Conservation (phyloP, 768 basidiomycete genomes). For the Chalciporus chontae region DNA sequence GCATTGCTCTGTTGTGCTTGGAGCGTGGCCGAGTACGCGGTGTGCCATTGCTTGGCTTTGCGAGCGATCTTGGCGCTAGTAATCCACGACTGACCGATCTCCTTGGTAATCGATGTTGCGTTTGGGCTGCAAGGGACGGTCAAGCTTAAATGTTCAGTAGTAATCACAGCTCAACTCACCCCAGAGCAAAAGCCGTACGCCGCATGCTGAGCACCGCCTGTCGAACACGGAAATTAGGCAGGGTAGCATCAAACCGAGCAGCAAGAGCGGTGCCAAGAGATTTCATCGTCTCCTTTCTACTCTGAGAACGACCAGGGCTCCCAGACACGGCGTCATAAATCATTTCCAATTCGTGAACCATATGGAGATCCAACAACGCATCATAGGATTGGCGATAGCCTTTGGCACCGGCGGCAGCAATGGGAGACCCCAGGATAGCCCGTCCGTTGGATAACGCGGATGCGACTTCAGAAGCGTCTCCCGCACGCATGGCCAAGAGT, state of each 20-base stretch:
- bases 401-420: conserved; percentile 73
- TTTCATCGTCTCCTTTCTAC: conserved; percentile 39
- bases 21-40: conserved; percentile 91
- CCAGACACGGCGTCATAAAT: conserved; percentile 45
- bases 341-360: conserved; percentile 80
- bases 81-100: conserved; percentile 86
- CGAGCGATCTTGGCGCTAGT: conserved; percentile 93
- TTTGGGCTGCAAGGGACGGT: conserved; percentile 9
- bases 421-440: conserved; percentile 68
- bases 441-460: conserved; percentile 63
- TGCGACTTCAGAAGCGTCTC: conserved; percentile 42
- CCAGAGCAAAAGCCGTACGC: conserved; percentile 73
- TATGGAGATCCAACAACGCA: conserved; percentile 78
- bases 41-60: conserved; percentile 93
- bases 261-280: conserved; percentile 41
- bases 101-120: conserved; percentile 41
- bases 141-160: conserved; percentile 1
- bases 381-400: conserved; percentile 89
- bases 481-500: conserved; percentile 71
- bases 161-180: conserved; percentile 40
- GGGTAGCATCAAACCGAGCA: conserved; percentile 67
- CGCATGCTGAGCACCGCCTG: conserved; percentile 91
- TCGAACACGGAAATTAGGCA: conserved; percentile 84
- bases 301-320: conserved; percentile 39
- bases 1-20: conserved; percentile 78